Conservation (phyloP, 139 green algal genomes). For the Medakamo hakoo region DNA sequence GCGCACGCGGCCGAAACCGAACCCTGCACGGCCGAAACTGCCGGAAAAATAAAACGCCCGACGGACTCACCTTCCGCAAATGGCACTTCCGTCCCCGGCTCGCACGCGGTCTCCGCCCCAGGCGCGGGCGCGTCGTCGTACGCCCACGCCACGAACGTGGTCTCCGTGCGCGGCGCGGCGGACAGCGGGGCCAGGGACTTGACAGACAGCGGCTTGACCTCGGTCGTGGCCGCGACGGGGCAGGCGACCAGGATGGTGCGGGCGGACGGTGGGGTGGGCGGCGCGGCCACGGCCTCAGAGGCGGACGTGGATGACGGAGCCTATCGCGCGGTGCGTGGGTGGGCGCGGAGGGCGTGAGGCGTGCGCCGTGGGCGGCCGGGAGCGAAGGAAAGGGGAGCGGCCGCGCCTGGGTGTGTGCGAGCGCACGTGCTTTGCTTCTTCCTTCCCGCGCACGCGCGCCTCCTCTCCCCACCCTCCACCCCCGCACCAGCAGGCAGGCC, state of each 20-base stretch:
- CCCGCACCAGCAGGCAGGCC: too few relatives aligned
- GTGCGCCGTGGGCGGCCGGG: too few relatives aligned
- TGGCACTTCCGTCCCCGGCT: background rate
- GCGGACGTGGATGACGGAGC: too few relatives aligned
- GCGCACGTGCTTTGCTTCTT: too few relatives aligned
- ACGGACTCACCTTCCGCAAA: background rate
- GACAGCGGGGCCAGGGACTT: background rate
- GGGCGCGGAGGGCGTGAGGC: too few relatives aligned
- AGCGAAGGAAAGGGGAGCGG: too few relatives aligned
- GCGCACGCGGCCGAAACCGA: background rate
- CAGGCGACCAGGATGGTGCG: background rate
- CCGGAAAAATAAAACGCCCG: background rate
- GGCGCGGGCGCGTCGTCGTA: background rate
- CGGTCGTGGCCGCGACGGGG: background rate
- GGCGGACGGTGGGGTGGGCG: background rate
- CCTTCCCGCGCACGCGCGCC: too few relatives aligned
- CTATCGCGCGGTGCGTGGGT: too few relatives aligned
- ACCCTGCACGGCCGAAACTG: too few relatives aligned
- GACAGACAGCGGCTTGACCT: background rate
- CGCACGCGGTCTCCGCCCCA: background rate
- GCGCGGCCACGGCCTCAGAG: background rate
- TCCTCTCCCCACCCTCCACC: too few relatives aligned
- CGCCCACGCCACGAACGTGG: background rate
- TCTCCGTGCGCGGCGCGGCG: background rate
- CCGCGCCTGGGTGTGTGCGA: too few relatives aligned